phyloP scores from a whole-genome alignment of 2,329 filamentous ascomycete species.

The Elsinoe necatrix region DNA sequence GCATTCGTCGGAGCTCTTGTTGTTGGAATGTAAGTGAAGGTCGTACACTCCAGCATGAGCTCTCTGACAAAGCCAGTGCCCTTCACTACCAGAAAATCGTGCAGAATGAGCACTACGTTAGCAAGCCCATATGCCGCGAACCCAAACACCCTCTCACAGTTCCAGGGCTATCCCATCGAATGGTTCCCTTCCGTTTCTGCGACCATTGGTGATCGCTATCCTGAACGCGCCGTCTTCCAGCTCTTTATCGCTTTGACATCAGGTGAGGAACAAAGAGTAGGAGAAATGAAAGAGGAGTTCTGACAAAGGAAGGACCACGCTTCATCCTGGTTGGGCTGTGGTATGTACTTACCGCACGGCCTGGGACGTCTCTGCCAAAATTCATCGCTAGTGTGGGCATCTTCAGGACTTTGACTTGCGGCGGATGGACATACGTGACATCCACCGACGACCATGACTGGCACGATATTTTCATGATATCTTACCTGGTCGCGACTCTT shows the following conservation, averaged over 20 bases:
- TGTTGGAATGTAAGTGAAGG: constrained; percentile 50
- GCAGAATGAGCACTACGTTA: constrained; percentile 80
- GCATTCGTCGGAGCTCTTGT: constrained; percentile 82
- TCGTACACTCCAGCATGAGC: constrained; percentile 16
- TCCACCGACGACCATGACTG: constrained; percentile 97
- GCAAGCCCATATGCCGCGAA: constrained; percentile 21
- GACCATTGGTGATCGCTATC: constrained; percentile 94
- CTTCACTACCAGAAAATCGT: constrained; percentile 97
- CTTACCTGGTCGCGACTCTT: constrained; percentile 85
- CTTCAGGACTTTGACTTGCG: constrained; percentile 85
- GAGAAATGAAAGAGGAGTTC: constrained; percentile 6
- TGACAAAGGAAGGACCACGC: constrained; percentile 57
- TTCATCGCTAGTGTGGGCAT: constrained; percentile 72
- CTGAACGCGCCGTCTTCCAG: constrained; percentile 94
- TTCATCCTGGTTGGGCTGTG: constrained; percentile 85
- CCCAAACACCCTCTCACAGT: constrained; percentile 15
- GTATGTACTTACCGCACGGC: constrained; percentile 78
- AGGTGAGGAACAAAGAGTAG: constrained; percentile 38
- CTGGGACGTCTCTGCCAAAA: constrained; percentile 67
- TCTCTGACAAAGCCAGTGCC: constrained; percentile 35
- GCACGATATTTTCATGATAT: constrained; percentile 99
- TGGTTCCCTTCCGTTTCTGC: constrained; percentile 53
- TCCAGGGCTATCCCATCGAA: constrained; percentile 52
- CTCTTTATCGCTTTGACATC: constrained; percentile 95
- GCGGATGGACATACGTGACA: constrained; percentile 97